Percentiles rank a stretch among this genome's conserved stretches.
These are phyloP conservation scores for Iberis pinnata DNA, from an alignment of 345 rosid genomes.

Conservation along the genomic window DNA sequence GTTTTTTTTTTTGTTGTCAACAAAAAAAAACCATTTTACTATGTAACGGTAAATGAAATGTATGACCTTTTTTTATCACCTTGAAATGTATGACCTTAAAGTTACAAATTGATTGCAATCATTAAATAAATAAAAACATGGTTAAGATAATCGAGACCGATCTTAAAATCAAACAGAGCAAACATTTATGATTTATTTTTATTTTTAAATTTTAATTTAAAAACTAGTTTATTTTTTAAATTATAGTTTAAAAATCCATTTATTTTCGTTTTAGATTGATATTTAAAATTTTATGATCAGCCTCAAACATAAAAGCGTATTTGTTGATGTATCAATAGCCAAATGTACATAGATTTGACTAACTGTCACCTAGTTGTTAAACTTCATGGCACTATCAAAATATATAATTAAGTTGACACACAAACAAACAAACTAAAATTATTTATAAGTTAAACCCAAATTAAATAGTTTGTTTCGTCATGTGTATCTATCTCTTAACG, in stretches of 20 bases:
- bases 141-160: too few species aligned
- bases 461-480: conserved; percentile 20
- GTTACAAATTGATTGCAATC: too few species aligned
- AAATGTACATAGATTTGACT: conserved; percentile 23
- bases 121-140: too few species aligned
- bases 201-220: too few species aligned
- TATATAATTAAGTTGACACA: conserved; percentile 10
- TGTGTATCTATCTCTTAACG: conserved; percentile 20
- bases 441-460: conserved; percentile 4
- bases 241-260: too few species aligned
- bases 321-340: conserved; percentile 4
- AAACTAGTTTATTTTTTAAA: neutral
- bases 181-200: too few species aligned
- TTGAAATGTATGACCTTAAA: too few species aligned
- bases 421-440: conserved; percentile 8
- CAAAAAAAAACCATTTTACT: conserved; percentile 1
- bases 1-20: neutral
- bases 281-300: too few species aligned
- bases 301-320: too few species aligned
- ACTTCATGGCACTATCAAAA: conserved; percentile 15
- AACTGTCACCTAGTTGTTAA: conserved; percentile 24
- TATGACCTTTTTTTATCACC: too few species aligned
- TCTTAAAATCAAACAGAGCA: too few species aligned
- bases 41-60: neutral
- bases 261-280: too few species aligned